phyloP scores from a whole-genome alignment of 2,329 filamentous ascomycete species.

The Capronia americana region DNA sequence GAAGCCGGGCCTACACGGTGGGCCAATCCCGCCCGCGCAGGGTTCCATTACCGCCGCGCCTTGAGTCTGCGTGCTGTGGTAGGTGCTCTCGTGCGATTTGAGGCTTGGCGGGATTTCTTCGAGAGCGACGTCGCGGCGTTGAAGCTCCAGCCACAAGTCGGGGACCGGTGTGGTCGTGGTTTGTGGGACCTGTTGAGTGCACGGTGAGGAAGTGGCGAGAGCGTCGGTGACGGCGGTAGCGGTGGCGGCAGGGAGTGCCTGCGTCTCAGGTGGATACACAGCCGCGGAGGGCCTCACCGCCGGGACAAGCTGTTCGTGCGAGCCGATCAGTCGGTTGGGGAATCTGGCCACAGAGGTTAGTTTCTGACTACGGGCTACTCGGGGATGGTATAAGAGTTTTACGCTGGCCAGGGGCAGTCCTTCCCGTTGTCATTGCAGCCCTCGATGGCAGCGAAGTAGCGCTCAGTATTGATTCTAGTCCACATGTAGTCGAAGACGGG shows the following conservation, averaged over 20 bases:
- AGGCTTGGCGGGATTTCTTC: constrained; percentile 22
- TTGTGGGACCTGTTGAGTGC: neutral
- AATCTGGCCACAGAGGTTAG: neutral
- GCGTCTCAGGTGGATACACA: constrained; percentile 29
- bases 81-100: constrained; percentile 2
- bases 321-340: neutral
- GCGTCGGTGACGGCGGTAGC: neutral
- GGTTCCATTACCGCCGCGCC: neutral
- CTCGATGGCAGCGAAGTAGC: constrained; percentile 5
- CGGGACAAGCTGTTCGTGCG: neutral
- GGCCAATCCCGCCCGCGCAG: neutral
- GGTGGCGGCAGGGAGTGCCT: neutral
- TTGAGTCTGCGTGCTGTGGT: neutral
- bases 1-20: neutral
- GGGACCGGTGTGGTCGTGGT: neutral
- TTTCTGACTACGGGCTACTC: neutral
- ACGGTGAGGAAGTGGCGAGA: neutral
- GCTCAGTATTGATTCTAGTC: constrained; percentile 13
- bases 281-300: constrained; percentile 17
- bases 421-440: neutral
- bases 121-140: constrained; percentile 1
- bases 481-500: constrained; percentile 26
- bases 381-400: constrained; percentile 4
- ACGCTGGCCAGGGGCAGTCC: constrained; percentile 12
- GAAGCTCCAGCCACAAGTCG: constrained; percentile 1